These are phyloP conservation scores for Saccharomycopsis oosterbeekiorum DNA, from an alignment of 805 yeast species.

Conservation along the genomic window DNA sequence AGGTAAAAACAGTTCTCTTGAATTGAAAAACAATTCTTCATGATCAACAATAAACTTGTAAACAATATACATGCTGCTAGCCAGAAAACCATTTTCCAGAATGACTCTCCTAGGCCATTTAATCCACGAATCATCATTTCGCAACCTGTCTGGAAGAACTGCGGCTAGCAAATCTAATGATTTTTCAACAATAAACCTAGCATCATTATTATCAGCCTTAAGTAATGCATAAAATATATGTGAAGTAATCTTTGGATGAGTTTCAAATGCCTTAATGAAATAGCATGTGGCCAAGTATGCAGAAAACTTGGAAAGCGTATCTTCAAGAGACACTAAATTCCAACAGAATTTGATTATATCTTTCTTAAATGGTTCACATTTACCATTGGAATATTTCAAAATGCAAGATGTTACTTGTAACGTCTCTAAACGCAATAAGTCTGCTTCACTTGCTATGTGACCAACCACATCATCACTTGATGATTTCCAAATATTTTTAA, in stretches of 20 bases:
- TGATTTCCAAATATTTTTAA: constrained; percentile 64
- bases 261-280: constrained; percentile 80
- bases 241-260: constrained; percentile 79
- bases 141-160: constrained; percentile 61
- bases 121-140: constrained; percentile 55
- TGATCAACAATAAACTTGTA: constrained; percentile 85
- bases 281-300: constrained; percentile 84
- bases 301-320: constrained; percentile 78
- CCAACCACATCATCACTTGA: constrained; percentile 41
- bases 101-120: constrained; percentile 91
- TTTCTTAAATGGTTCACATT: constrained; percentile 54
- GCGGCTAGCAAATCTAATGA: constrained; percentile 87
- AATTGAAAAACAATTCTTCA: constrained; percentile 72
- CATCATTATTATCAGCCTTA: constrained; percentile 77
- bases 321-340: constrained; percentile 87
- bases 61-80: constrained; percentile 77
- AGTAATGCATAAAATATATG: constrained; percentile 87
- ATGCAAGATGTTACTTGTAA: constrained; percentile 73
- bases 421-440: constrained; percentile 64
- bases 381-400: constrained; percentile 54
- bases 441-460: constrained; percentile 58
- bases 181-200: constrained; percentile 72
- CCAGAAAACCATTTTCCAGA: constrained; percentile 58
- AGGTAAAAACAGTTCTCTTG: constrained; percentile 85
- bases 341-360: constrained; percentile 90